These are phyloP conservation scores for Starmera pachycereana DNA, from an alignment of 805 yeast species.

Conservation along the genomic window DNA sequence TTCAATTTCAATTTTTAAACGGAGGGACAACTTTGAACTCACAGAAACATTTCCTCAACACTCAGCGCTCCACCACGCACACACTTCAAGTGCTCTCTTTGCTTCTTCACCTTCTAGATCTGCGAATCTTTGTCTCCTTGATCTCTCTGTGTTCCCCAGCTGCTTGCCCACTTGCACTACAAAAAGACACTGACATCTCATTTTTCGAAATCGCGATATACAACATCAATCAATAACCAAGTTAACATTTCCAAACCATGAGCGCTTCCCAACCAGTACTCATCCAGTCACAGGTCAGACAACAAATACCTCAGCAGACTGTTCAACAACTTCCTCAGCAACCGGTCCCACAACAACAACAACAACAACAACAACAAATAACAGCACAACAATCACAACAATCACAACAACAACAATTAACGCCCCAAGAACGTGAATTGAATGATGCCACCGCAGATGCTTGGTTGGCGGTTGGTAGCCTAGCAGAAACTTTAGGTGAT, in stretches of 20 bases:
- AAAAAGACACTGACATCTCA: neutral
- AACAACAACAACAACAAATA: constrained; percentile 2
- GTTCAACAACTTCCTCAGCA: constrained; percentile 1
- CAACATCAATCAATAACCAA: neutral
- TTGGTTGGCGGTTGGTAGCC: constrained; percentile 81
- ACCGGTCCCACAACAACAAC: constrained; percentile 1
- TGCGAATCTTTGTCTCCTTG: too few relatives aligned
- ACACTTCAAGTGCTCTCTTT: too few relatives aligned
- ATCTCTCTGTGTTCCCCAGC: too few relatives aligned
- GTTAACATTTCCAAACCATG: neutral
- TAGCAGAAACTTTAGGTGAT: constrained; percentile 85
- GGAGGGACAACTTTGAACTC: too few relatives aligned
- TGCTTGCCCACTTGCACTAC: neutral
- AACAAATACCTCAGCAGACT: neutral
- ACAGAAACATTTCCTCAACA: too few relatives aligned
- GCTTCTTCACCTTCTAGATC: too few relatives aligned
- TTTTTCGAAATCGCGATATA: neutral
- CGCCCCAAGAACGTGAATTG: constrained; percentile 21
- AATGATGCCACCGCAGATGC: constrained; percentile 61
- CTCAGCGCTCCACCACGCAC: too few relatives aligned
- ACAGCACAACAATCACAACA: constrained; percentile 10
- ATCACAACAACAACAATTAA: constrained; percentile 21
- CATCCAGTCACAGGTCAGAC: neutral
- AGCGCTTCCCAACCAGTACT: neutral
- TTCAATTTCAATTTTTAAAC: too few relatives aligned